Evolutionary conservation across 768 basidiomycete genomes (phyloP).

Genomic region (Rhodosporidiobolus sp.): DNA sequence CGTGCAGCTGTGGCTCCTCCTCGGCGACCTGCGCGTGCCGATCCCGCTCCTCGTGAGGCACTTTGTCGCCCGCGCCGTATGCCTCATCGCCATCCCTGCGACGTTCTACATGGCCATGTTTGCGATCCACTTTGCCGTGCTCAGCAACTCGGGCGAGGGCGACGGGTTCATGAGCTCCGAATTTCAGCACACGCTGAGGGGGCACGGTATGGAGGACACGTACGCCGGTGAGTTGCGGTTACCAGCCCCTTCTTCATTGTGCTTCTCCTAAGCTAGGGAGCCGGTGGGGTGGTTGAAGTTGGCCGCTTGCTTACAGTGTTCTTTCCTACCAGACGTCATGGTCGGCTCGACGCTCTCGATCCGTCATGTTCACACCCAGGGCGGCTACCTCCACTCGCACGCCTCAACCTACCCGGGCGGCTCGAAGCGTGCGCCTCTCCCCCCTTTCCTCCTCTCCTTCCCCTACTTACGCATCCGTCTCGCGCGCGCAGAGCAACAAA

Average conservation of each 20-base stretch:
- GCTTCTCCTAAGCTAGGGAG: too few relatives aligned
- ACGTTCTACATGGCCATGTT: slow-evolving; percentile 97
- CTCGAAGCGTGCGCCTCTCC: slow-evolving; percentile 67
- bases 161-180: slow-evolving; percentile 99
- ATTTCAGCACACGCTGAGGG: slow-evolving; percentile 91
- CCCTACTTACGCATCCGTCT: not conserved
- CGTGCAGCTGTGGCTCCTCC: slow-evolving; percentile 78
- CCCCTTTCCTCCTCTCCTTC: not conserved
- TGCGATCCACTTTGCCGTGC: slow-evolving; percentile 83
- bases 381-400: slow-evolving; percentile 98
- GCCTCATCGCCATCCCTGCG: slow-evolving; percentile 78
- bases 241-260: not conserved
- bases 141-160: slow-evolving; percentile 87
- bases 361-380: slow-evolving; percentile 92
- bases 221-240: slow-evolving; percentile 69
- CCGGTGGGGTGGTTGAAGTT: too few relatives aligned
- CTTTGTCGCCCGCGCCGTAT: slow-evolving; percentile 82
- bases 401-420: slow-evolving; percentile 82
- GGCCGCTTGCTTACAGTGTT: too few relatives aligned
- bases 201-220: slow-evolving; percentile 87
- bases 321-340: slow-evolving; percentile 65
- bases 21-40: slow-evolving; percentile 78
- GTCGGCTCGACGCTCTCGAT: slow-evolving; percentile 77
- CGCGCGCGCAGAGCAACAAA: slow-evolving; percentile 75
- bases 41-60: slow-evolving; percentile 74